phyloP scores from a whole-genome alignment of 257 asterid species.

The Salvia miltiorrhiza region DNA sequence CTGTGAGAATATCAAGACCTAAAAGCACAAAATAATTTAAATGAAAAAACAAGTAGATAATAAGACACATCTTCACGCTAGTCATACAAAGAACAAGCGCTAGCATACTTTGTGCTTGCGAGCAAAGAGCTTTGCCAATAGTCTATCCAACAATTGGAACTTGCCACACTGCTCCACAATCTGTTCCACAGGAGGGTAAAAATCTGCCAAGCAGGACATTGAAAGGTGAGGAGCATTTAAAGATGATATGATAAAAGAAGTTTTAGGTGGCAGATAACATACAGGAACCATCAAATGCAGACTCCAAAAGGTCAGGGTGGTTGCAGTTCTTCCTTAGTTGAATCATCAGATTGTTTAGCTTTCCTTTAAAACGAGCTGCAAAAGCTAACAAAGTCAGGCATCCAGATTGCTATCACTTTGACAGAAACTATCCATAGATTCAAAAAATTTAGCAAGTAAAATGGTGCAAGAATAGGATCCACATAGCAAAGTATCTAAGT shows the following conservation, averaged over 20 bases:
- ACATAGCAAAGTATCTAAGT: neutral
- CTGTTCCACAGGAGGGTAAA: constrained; percentile 80
- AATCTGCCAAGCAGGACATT: constrained; percentile 36
- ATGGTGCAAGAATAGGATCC: neutral
- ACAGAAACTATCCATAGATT: neutral
- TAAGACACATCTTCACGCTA: neutral
- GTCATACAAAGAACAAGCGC: neutral
- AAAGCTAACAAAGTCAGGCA: constrained; percentile 20
- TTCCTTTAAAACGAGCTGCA: constrained; percentile 81
- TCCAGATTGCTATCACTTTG: constrained; percentile 5
- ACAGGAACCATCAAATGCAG: constrained; percentile 79
- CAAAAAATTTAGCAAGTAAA: neutral
- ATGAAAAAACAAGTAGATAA: neutral
- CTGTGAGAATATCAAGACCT: constrained; percentile 97
- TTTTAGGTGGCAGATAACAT: constrained; percentile 35
- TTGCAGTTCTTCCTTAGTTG: constrained; percentile 98
- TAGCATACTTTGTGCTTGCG: constrained; percentile 75
- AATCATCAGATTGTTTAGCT: constrained; percentile 76
- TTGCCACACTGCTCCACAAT: constrained; percentile 93
- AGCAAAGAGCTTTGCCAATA: constrained; percentile 65
- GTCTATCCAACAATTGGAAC: constrained; percentile 72
- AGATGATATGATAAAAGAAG: neutral
- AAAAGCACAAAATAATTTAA: constrained; percentile 18
- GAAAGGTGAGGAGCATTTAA: constrained; percentile 13
- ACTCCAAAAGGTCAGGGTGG: constrained; percentile 97